Conservation (phyloP, 148 eudicot genomes). For the Fagopyrum homotropicum region DNA sequence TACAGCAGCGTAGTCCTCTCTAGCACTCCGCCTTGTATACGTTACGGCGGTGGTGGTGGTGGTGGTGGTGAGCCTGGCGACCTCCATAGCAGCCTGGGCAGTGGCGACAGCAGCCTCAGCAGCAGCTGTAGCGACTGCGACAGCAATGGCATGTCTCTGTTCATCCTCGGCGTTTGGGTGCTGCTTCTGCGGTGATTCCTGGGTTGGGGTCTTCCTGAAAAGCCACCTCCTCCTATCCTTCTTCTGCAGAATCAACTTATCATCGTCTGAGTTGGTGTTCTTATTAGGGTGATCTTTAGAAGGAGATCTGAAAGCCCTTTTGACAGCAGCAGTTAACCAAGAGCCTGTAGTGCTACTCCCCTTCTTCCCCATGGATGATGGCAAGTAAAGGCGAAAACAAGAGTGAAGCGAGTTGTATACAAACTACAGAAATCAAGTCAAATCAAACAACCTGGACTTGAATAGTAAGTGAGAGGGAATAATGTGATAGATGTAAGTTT, state of each 20-base stretch:
- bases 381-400: neutral
- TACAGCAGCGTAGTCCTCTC: conserved; percentile 28
- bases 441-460: conserved; percentile 2
- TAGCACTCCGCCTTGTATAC: neutral
- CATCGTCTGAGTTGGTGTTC: too few relatives aligned
- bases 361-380: conserved; percentile 20
- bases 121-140: conserved; percentile 39
- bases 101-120: conserved; percentile 42
- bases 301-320: conserved; percentile 48
- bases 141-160: conserved; percentile 39
- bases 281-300: conserved; percentile 22
- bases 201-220: conserved; percentile 27
- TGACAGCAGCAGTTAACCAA: conserved; percentile 47
- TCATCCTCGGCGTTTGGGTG: conserved; percentile 10
- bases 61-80: conserved; percentile 24
- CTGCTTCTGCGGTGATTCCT: conserved; percentile 13
- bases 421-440: neutral
- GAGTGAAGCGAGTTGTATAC: neutral
- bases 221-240: conserved; percentile 39
- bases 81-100: conserved; percentile 39
- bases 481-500: neutral
- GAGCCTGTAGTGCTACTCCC: conserved; percentile 18
- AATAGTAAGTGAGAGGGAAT: neutral
- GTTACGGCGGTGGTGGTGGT: conserved; percentile 11
- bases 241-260: conserved; percentile 21